Conservation (phyloP, 2,329 filamentous ascomycete species). For the Cladosporium sp. region DNA sequence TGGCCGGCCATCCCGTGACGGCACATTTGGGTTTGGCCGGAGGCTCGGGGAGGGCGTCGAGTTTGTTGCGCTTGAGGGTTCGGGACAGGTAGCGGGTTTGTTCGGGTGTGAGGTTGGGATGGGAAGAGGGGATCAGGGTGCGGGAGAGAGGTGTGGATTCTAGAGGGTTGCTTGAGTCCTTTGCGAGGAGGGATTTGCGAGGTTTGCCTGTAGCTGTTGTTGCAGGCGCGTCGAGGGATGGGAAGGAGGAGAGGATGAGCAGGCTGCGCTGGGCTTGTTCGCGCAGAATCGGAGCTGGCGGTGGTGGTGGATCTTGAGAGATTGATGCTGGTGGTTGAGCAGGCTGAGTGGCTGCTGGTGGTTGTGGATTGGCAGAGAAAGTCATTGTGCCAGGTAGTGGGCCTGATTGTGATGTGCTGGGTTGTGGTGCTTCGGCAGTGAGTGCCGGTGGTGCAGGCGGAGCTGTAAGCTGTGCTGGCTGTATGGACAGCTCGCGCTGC, state of each 20-base stretch:
- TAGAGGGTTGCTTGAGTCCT: constrained; percentile 32
- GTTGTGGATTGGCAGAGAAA: constrained; percentile 7
- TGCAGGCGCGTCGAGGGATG: constrained; percentile 26
- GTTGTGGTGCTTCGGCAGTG: neutral
- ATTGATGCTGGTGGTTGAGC: constrained; percentile 13
- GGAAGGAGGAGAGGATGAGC: constrained; percentile 32
- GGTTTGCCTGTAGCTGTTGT: constrained; percentile 19
- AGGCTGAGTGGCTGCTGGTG: neutral
- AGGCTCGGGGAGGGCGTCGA: constrained; percentile 32
- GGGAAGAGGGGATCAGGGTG: constrained; percentile 46
- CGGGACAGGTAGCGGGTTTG: constrained; percentile 47
- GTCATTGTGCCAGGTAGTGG: constrained; percentile 13
- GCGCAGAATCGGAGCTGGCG: constrained; percentile 22
- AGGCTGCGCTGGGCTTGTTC: constrained; percentile 32
- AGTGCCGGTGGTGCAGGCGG: neutral
- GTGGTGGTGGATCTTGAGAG: constrained; percentile 17
- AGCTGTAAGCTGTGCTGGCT: constrained; percentile 3
- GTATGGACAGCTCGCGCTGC: neutral
- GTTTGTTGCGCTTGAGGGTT: constrained; percentile 34
- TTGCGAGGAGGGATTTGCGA: constrained; percentile 25
- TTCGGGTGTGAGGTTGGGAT: constrained; percentile 50
- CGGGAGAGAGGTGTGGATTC: constrained; percentile 55
- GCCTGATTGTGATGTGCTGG: constrained; percentile 10
- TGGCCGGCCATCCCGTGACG: constrained; percentile 67
- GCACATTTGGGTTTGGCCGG: constrained; percentile 57